Evolutionary conservation across 805 yeast species (phyloP).

Genomic region (Myxozyma vanderwaltii): DNA sequence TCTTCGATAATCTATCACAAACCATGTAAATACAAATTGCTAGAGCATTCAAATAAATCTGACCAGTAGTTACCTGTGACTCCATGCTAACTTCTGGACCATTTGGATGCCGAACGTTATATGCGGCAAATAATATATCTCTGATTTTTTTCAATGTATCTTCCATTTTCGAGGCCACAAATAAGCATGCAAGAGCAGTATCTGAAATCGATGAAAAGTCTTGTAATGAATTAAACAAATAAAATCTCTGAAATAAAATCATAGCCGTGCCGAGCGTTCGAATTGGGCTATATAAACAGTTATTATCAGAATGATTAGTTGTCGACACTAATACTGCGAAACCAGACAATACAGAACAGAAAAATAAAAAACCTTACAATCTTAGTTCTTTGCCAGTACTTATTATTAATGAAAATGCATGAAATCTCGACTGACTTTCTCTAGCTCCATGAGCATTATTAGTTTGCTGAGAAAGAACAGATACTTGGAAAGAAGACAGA

Average conservation of each 20-base stretch:
- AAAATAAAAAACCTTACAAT: conserved; percentile 26
- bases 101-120: conserved; percentile 44
- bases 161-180: conserved; percentile 72
- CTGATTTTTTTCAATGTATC: conserved; percentile 76
- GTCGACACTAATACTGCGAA: no score
- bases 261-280: conserved; percentile 36
- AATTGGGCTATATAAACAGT: conserved; percentile 29
- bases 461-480: conserved; percentile 7
- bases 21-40: neutral
- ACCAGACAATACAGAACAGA: neutral
- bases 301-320: no score
- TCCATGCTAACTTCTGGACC: conserved; percentile 29
- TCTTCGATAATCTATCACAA: conserved; percentile 30
- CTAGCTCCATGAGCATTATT: conserved; percentile 10
- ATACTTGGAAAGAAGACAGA: conserved; percentile 19
- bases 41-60: conserved; percentile 53
- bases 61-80: conserved; percentile 25
- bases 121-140: conserved; percentile 58
- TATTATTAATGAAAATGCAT: conserved; percentile 25
- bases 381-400: conserved; percentile 20
- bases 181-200: conserved; percentile 67
- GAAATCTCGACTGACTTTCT: conserved; percentile 23
- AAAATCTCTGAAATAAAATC: conserved; percentile 34
- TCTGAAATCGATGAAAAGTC: conserved; percentile 41
- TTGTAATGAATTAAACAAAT: conserved; percentile 31